Evolutionary conservation across 129 eudicot species (phyloP).

Genomic region (Escallonia herrerae): DNA sequence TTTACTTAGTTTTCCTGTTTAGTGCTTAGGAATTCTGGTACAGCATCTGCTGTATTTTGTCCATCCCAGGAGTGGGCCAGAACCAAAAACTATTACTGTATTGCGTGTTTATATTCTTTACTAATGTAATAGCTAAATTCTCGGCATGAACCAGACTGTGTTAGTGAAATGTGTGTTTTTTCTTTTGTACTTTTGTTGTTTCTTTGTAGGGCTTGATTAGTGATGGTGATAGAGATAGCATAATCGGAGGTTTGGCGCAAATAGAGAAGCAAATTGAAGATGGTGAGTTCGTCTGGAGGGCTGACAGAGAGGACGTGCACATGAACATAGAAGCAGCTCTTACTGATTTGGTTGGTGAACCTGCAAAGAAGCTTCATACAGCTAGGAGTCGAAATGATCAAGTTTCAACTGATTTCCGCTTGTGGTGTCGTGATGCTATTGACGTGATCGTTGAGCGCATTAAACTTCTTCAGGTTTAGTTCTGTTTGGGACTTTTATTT

Average conservation of each 20-base stretch:
- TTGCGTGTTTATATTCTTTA: neutral
- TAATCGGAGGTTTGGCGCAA: constrained; percentile 59
- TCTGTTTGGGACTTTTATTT: too few relatives aligned
- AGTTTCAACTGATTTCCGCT: constrained; percentile 83
- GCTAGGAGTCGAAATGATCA: constrained; percentile 97
- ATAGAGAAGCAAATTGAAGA: constrained; percentile 65
- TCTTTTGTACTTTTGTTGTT: too few relatives aligned
- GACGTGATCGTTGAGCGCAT: constrained; percentile 42
- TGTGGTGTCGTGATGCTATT: constrained; percentile 93
- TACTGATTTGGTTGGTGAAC: constrained; percentile 86
- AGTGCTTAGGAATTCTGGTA: too few relatives aligned
- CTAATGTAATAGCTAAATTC: neutral
- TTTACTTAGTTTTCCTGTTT: too few relatives aligned
- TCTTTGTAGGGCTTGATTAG: constrained; percentile 56
- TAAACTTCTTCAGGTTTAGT: constrained; percentile 56
- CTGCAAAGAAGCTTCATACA: constrained; percentile 94
- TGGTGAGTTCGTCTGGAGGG: constrained; percentile 80
- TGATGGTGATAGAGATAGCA: constrained; percentile 47
- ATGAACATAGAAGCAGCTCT: constrained; percentile 97
- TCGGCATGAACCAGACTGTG: neutral
- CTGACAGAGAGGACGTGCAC: constrained; percentile 92
- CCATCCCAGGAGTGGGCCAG: too few relatives aligned
- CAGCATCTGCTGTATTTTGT: too few relatives aligned
- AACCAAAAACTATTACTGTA: too few relatives aligned
- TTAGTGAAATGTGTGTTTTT: too few relatives aligned